phyloP scores from a whole-genome alignment of 2,329 filamentous ascomycete genomes.

The Clarireedia hainanense region DNA sequence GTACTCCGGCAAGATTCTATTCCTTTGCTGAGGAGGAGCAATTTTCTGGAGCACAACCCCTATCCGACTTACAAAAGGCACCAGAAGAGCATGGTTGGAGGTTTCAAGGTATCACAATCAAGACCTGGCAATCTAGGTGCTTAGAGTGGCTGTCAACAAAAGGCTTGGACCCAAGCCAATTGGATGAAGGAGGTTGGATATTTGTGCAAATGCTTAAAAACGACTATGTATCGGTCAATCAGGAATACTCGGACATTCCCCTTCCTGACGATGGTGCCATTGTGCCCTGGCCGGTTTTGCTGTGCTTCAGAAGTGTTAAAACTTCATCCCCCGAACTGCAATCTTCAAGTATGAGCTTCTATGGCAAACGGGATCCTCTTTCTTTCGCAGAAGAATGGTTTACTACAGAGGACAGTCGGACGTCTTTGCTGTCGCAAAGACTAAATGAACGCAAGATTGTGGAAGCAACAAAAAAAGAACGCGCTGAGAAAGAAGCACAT shows the following conservation, averaged over 20 bases:
- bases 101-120: slow-evolving; percentile 19
- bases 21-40: slow-evolving; percentile 17
- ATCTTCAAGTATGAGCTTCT: background rate
- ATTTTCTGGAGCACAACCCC: slow-evolving; percentile 12
- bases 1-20: slow-evolving; percentile 27
- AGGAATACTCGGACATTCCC: slow-evolving; percentile 18
- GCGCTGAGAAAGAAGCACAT: slow-evolving; percentile 35
- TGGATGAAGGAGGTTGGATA: slow-evolving; percentile 28
- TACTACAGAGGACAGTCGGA: slow-evolving; percentile 29
- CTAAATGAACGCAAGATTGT: slow-evolving; percentile 42
- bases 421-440: slow-evolving; percentile 40
- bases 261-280: slow-evolving; percentile 22
- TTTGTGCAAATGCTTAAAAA: slow-evolving; percentile 25
- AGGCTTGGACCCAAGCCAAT: slow-evolving; percentile 20
- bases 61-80: slow-evolving; percentile 16
- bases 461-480: slow-evolving; percentile 33
- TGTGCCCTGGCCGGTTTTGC: slow-evolving; percentile 28
- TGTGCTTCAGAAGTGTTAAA: slow-evolving; percentile 26
- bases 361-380: slow-evolving; percentile 27
- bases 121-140: slow-evolving; percentile 26
- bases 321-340: slow-evolving; percentile 8
- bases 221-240: slow-evolving; percentile 17
- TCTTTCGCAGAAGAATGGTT: slow-evolving; percentile 32
- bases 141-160: slow-evolving; percentile 28
- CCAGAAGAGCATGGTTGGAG: slow-evolving; percentile 12